A percentile compares a stretch with the other conserved stretches of the same genome.
Evolutionary conservation across 1,284 basidiomycete species (phyloP).

Genomic region (Stygiomarasmius scandens): DNA sequence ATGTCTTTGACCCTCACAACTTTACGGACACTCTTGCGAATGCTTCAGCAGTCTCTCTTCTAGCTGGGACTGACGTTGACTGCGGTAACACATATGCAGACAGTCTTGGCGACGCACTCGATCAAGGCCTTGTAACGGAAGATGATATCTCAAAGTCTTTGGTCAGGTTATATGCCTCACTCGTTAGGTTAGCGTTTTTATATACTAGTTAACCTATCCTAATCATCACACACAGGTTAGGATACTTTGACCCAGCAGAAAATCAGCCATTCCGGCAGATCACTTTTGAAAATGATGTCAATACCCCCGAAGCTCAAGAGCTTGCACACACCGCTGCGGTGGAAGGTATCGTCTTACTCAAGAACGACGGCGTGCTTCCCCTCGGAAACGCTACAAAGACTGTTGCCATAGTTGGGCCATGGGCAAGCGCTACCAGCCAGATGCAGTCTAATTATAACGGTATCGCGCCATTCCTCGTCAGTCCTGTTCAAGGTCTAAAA

Average conservation of each 20-base stretch:
- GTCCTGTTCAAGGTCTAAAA: slow-evolving; percentile 50
- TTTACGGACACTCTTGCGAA: slow-evolving; percentile 45
- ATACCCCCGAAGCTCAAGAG: slow-evolving; percentile 47
- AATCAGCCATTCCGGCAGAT: slow-evolving; percentile 54
- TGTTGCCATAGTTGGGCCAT: slow-evolving; percentile 57
- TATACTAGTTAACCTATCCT: background rate
- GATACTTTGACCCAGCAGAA: slow-evolving; percentile 55
- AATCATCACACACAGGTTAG: slow-evolving; percentile 37
- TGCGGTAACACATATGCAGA: slow-evolving; percentile 51
- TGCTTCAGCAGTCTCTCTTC: slow-evolving; percentile 52
- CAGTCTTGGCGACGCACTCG: slow-evolving; percentile 49
- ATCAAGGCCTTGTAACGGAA: slow-evolving; percentile 47
- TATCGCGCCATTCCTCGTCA: slow-evolving; percentile 54
- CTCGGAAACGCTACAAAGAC: slow-evolving; percentile 43
- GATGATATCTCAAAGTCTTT: slow-evolving; percentile 46
- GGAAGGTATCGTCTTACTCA: slow-evolving; percentile 56
- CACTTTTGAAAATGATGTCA: slow-evolving; percentile 46
- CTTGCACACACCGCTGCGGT: slow-evolving; percentile 53
- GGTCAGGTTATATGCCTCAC: slow-evolving; percentile 51
- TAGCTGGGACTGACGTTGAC: slow-evolving; percentile 58
- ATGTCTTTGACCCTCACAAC: slow-evolving; percentile 52
- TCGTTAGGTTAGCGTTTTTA: slow-evolving; percentile 44
- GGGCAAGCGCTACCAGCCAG: slow-evolving; percentile 54
- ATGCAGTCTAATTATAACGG: slow-evolving; percentile 63
- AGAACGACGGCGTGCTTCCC: slow-evolving; percentile 59